Evolutionary conservation across 2,329 filamentous ascomycete genomes (phyloP), one percentile per base, ranked within the genome.

Genomic region (Aureobasidium leucospermi): DNA sequence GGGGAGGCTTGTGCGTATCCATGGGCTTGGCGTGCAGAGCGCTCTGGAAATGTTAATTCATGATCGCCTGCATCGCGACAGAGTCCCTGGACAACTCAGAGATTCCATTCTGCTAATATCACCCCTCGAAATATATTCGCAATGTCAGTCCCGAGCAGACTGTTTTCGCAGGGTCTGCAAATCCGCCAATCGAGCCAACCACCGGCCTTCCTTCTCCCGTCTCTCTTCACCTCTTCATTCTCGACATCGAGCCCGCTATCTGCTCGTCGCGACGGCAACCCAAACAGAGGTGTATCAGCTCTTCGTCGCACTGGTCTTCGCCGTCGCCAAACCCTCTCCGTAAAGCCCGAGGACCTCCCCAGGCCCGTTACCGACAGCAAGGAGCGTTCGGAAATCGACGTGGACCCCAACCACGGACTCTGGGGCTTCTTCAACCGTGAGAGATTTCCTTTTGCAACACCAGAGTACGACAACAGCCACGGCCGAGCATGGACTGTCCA

Each of bases 341-440:
- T 94, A 62, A 86, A 84, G 43, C 83, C 87, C 67, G 81, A 86
- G 46, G 79, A 85, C 53, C 77, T 96, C 59, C 93, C 93, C 0
- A 81, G 82, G 69, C 92, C 94, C 6, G 83, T 85, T 6, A 73
- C 77, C 23, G 79, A 86, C 59, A 76, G 77, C 1, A 79, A 80
- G 62, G 80, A 84, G 69, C 82, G 83, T 58, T 72, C 78, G 48
- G 71, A 75, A 61, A 72, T 87, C 34, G 71, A 82, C 63, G 81
- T 79, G 36, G 86, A 90, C 70, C 80, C 84, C 31, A 76, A 92
- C 65, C 94, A 99, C 74, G 93, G 91, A 32, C 85, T 99, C 10
- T 97, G 89, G 88, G 87, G 84, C 1, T 99, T 99, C 76, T 97
- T 99, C 75, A 85, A 86, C 67, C 80, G 80, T 63, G 81, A 86